Conservation (phyloP, 1,284 basidiomycete genomes). For the Paramarasmius palmivorus region DNA sequence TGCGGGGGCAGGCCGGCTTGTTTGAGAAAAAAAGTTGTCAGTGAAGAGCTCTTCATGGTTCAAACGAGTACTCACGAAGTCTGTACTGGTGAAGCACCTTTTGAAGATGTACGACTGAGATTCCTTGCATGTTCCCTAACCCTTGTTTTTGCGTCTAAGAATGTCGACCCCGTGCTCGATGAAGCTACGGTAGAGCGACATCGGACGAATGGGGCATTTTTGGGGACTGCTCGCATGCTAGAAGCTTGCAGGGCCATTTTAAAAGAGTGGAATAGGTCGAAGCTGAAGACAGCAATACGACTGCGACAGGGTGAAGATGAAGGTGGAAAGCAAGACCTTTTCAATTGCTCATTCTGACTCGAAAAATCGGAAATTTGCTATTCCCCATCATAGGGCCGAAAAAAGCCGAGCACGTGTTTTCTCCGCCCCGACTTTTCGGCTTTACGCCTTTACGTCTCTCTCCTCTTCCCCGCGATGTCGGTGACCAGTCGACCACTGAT, state of each 20-base stretch:
- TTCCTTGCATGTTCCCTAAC: slow-evolving; percentile 67
- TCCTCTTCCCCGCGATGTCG: too few species aligned
- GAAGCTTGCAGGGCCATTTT: slow-evolving; percentile 27
- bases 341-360: too few species aligned
- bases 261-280: slow-evolving; percentile 8
- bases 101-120: slow-evolving; percentile 68
- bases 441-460: too few species aligned
- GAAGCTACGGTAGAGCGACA: slow-evolving; percentile 50
- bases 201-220: slow-evolving; percentile 45
- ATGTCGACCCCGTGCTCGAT: slow-evolving; percentile 40
- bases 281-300: not conserved
- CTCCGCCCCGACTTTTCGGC: too few species aligned
- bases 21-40: slow-evolving; percentile 28
- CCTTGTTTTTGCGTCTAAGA: slow-evolving; percentile 70
- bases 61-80: slow-evolving; percentile 44
- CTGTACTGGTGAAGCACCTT: slow-evolving; percentile 57
- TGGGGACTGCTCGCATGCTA: slow-evolving; percentile 48
- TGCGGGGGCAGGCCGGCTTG: slow-evolving; percentile 60
- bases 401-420: too few species aligned
- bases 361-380: too few species aligned
- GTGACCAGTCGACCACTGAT: too few species aligned
- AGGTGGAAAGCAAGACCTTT: too few species aligned
- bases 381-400: too few species aligned
- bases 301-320: too few species aligned
- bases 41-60: slow-evolving; percentile 2